These are phyloP conservation scores for Spergularia bocconei DNA, from an alignment of 148 eudicot genomes.

Conservation along the genomic window DNA sequence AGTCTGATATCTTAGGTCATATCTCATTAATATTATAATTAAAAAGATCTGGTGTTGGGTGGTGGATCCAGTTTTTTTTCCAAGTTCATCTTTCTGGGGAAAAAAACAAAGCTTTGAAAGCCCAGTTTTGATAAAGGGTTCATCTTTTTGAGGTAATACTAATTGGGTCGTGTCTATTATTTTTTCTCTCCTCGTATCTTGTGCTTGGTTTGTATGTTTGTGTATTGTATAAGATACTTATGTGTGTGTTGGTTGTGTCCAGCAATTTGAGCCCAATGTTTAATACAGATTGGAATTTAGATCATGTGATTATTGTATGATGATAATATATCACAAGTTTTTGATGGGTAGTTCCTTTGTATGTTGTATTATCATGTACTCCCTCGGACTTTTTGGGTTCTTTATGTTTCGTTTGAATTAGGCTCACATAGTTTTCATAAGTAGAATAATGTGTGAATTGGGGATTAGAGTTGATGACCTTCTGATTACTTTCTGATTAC, in stretches of 20 bases:
- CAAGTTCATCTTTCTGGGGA: constrained; percentile 1
- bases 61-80: not conserved
- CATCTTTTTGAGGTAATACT: constrained; percentile 5
- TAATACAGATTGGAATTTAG: not conserved
- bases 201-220: not conserved
- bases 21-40: not conserved
- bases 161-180: constrained; percentile 3
- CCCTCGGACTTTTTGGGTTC: not conserved
- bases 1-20: not conserved
- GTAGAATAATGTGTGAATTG: too few species aligned
- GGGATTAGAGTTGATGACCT: too few species aligned
- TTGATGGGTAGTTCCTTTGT: too few species aligned
- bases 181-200: not conserved
- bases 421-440: too few species aligned
- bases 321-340: too few species aligned
- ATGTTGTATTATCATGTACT: not conserved
- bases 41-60: not conserved
- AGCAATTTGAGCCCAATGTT: not conserved
- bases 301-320: not conserved
- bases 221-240: not conserved
- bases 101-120: not conserved
- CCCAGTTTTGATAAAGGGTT: constrained; percentile 18
- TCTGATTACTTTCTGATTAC: too few species aligned
- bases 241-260: not conserved
- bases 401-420: too few species aligned